Percentiles rank a stretch among this genome's conserved stretches.
Evolutionary conservation across 345 rosid genomes (phyloP).

Genomic region (Bruguiera parviflora): DNA sequence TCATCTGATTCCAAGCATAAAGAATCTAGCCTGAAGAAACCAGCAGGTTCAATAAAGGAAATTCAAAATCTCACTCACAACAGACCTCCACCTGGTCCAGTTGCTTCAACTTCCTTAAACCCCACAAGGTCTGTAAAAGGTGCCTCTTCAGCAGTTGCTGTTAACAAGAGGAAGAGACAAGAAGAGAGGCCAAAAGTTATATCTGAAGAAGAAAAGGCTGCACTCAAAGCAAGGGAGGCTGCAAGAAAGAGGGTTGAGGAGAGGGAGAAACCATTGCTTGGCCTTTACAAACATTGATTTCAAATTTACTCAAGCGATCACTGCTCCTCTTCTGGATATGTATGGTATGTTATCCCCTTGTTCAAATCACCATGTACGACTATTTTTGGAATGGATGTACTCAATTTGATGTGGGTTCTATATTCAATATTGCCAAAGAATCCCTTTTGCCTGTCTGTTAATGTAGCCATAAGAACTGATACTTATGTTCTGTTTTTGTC

Average conservation of each 20-base stretch:
- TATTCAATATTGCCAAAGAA: too few relatives aligned
- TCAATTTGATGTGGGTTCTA: too few relatives aligned
- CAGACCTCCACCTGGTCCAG: constrained; percentile 51
- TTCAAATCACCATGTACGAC: too few relatives aligned
- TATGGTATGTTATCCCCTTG: constrained; percentile 15
- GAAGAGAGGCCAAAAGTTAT: constrained; percentile 60
- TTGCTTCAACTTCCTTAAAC: constrained; percentile 59
- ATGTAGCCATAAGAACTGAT: too few relatives aligned
- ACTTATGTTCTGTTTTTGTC: too few relatives aligned
- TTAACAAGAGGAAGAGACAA: constrained; percentile 68
- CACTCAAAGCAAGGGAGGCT: constrained; percentile 89
- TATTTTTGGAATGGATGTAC: too few relatives aligned
- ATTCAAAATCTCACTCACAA: constrained; percentile 33
- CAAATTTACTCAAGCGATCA: constrained; percentile 11
- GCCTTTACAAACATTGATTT: constrained; percentile 70
- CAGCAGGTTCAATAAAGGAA: constrained; percentile 28
- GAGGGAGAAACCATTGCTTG: constrained; percentile 83
- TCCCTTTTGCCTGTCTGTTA: too few relatives aligned
- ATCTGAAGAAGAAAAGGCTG: constrained; percentile 74
- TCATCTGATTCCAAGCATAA: constrained; percentile 39
- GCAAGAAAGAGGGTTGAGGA: constrained; percentile 89
- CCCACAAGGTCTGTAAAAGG: constrained; percentile 66
- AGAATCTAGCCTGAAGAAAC: constrained; percentile 37
- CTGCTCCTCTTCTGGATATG: constrained; percentile 1
- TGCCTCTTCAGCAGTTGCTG: constrained; percentile 55